These are phyloP conservation scores for Eremochloa ophiuroides DNA, from an alignment of 176 grass and related monocot species.

Conservation along the genomic window DNA sequence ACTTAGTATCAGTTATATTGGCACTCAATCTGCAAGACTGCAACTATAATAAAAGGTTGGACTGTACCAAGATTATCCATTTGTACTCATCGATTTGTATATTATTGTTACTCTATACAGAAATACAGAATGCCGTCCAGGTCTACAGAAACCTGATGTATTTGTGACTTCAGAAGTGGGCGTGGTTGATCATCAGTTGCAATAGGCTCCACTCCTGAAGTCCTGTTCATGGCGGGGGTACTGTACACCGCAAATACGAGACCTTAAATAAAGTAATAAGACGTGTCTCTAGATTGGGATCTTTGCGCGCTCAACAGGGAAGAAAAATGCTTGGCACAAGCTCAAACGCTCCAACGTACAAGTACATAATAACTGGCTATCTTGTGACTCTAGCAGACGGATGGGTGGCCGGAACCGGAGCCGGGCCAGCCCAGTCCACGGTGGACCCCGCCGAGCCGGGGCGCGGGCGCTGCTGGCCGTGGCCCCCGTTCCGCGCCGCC, in stretches of 20 bases:
- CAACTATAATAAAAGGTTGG: no score
- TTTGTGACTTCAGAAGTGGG: no score
- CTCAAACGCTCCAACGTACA: not conserved
- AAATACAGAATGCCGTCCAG: no score
- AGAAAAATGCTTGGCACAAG: not conserved
- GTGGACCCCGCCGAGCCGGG: not conserved
- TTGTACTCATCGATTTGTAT: no score
- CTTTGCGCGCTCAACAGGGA: not conserved
- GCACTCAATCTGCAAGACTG: no score
- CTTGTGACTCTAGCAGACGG: conserved; percentile 16
- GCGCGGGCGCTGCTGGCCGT: not conserved
- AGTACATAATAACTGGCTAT: not conserved
- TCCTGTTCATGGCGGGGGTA: not conserved
- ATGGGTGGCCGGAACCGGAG: not conserved
- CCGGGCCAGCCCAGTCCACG: conserved; percentile 25
- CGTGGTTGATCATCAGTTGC: not conserved
- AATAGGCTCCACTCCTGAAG: not conserved
- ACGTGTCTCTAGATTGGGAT: not conserved
- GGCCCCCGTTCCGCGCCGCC: not conserved
- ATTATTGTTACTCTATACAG: no score
- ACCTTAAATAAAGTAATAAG: not conserved
- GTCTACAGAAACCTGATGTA: no score
- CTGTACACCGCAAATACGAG: not conserved
- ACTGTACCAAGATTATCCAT: no score
- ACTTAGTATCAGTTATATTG: no score